Percentiles rank a stretch among this genome's conserved stretches.
Evolutionary conservation across 2,329 filamentous ascomycete genomes (phyloP).

Genomic region (Pyrenophora graminea): DNA sequence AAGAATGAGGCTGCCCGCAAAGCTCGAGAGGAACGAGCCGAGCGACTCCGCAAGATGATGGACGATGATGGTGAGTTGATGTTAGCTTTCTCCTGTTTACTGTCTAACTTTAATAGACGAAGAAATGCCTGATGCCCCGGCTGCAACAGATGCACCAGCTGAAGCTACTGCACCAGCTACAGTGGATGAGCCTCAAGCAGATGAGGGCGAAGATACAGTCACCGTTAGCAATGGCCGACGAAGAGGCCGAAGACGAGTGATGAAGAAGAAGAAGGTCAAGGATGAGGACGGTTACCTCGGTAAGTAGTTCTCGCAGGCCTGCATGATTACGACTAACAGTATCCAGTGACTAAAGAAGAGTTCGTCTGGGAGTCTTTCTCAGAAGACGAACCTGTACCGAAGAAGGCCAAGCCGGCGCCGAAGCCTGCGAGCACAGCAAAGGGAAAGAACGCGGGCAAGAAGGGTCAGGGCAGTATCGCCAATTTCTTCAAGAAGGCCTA

Average conservation of each 20-base stretch:
- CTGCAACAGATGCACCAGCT: conserved; percentile 45
- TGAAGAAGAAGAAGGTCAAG: conserved; percentile 84
- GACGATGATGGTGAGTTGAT: conserved; percentile 62
- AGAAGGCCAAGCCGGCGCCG: conserved; percentile 57
- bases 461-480: conserved; percentile 81
- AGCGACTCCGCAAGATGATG: conserved; percentile 74
- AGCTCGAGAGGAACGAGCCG: conserved; percentile 65
- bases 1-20: conserved; percentile 45
- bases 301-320: conserved; percentile 49
- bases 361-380: conserved; percentile 89
- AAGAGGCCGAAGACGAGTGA: conserved; percentile 76
- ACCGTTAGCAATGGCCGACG: conserved; percentile 67
- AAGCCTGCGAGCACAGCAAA: conserved; percentile 55
- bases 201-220: conserved; percentile 44
- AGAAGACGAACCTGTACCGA: conserved; percentile 73
- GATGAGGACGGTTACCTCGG: conserved; percentile 90
- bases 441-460: conserved; percentile 51
- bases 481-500: conserved; percentile 84
- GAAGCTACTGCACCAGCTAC: conserved; percentile 33
- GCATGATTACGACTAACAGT: conserved; percentile 13
- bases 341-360: conserved; percentile 82
- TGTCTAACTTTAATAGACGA: conserved; percentile 51
- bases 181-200: conserved; percentile 21
- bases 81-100: neutral
- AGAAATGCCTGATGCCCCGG: conserved; percentile 61